Conservation (phyloP, 2,329 filamentous ascomycete species). For the Onygena corvina region DNA sequence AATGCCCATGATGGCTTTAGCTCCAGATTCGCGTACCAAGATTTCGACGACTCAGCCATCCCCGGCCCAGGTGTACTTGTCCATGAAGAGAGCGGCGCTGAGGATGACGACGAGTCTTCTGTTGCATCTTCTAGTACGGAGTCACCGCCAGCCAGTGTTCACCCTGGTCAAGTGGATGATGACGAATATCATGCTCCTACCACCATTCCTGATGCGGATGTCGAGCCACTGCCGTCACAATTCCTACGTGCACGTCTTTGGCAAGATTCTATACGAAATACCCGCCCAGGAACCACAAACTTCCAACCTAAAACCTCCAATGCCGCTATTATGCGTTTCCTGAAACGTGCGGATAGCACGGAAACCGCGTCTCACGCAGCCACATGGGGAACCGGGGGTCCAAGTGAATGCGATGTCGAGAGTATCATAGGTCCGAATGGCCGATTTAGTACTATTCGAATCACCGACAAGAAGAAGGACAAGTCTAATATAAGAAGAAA, state of each 20-base stretch:
- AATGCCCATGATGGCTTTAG: background rate
- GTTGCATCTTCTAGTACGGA: slow-evolving; percentile 21
- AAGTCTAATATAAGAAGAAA: slow-evolving; percentile 32
- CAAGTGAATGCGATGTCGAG: slow-evolving; percentile 42
- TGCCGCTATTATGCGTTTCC: slow-evolving; percentile 44
- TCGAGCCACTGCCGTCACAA: slow-evolving; percentile 26
- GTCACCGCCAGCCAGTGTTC: slow-evolving; percentile 20
- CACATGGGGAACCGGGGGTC: slow-evolving; percentile 42
- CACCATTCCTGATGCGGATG: slow-evolving; percentile 19
- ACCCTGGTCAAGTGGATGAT: slow-evolving; percentile 20
- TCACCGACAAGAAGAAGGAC: slow-evolving; percentile 25
- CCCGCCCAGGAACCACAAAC: slow-evolving; percentile 21
- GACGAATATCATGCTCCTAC: slow-evolving; percentile 18
- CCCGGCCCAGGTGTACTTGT: slow-evolving; percentile 42
- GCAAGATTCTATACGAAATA: slow-evolving; percentile 34
- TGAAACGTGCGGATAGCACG: slow-evolving; percentile 38
- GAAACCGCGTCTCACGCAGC: slow-evolving; percentile 45
- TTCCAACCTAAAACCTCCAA: slow-evolving; percentile 43
- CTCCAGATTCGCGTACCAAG: slow-evolving; percentile 10
- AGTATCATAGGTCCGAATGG: slow-evolving; percentile 33
- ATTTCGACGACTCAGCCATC: slow-evolving; percentile 31
- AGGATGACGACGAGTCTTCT: slow-evolving; percentile 25
- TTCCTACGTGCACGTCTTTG: slow-evolving; percentile 36
- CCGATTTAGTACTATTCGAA: slow-evolving; percentile 10
- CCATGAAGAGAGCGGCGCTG: slow-evolving; percentile 30